phyloP scores from a whole-genome alignment of 148 eudicot genomes.

The Arctostaphylos glauca region DNA sequence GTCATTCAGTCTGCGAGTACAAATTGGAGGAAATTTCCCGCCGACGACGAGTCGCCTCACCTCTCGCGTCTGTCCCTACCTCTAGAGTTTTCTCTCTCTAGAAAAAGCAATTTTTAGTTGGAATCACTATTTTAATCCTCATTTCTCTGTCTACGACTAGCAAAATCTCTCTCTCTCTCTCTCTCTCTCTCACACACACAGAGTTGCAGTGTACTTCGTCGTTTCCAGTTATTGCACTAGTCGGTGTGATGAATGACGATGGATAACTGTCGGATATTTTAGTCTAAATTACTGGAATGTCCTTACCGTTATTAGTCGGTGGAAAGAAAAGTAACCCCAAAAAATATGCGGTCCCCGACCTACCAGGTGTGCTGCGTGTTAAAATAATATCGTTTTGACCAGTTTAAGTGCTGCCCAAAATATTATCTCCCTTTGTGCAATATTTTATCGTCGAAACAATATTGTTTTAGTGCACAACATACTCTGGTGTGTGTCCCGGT shows the following conservation, averaged over 20 bases:
- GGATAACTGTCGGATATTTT: background rate
- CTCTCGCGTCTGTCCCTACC: background rate
- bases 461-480: too few relatives aligned
- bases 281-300: conserved; percentile 5
- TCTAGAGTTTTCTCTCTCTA: conserved; percentile 5
- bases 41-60: conserved; percentile 11
- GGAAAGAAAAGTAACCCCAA: background rate
- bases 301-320: background rate
- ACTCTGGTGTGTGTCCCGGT: too few relatives aligned
- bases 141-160: too few relatives aligned
- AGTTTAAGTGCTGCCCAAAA: too few relatives aligned
- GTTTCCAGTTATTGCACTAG: background rate
- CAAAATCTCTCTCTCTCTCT: background rate
- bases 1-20: background rate
- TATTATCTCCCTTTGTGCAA: too few relatives aligned
- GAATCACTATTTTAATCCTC: too few relatives aligned
- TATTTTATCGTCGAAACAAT: too few relatives aligned
- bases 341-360: too few relatives aligned
- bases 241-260: background rate
- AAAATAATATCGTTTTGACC: too few relatives aligned
- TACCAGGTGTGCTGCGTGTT: too few relatives aligned
- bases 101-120: background rate
- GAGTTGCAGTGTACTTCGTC: conserved; percentile 5
- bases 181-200: background rate
- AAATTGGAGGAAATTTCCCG: background rate